Evolutionary conservation across 352 stramenopile species (phyloP).

Genomic region (Phytophthora citrophthora): DNA sequence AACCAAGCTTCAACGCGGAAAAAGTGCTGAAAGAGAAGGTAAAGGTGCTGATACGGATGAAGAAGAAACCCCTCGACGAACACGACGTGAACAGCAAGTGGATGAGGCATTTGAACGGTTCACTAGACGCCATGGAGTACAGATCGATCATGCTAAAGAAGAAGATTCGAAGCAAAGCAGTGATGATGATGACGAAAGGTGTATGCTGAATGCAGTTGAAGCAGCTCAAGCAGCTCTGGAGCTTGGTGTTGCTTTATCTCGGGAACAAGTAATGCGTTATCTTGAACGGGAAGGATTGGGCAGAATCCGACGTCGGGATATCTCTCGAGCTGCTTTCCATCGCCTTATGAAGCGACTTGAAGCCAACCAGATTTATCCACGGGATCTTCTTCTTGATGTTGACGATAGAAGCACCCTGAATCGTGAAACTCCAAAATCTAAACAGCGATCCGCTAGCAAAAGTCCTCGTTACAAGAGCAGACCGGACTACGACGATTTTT

Average conservation of each 20-base stretch:
- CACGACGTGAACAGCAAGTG: slow-evolving; percentile 31
- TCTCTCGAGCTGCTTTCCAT: slow-evolving; percentile 43
- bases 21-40: slow-evolving; percentile 18
- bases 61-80: slow-evolving; percentile 13
- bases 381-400: slow-evolving; percentile 33
- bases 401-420: not conserved
- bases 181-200: slow-evolving; percentile 35
- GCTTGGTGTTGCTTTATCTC: slow-evolving; percentile 62
- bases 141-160: not conserved
- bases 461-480: slow-evolving; percentile 39
- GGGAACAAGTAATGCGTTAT: slow-evolving; percentile 65
- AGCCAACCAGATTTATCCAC: slow-evolving; percentile 33
- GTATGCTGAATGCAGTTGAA: slow-evolving; percentile 49
- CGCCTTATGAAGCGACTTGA: slow-evolving; percentile 50
- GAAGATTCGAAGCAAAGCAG: slow-evolving; percentile 25
- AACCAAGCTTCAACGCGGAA: slow-evolving; percentile 2
- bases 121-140: slow-evolving; percentile 4
- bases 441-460: slow-evolving; percentile 1
- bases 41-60: slow-evolving; percentile 47
- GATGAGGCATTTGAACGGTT: slow-evolving; percentile 41
- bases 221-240: slow-evolving; percentile 77
- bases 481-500: slow-evolving; percentile 62
- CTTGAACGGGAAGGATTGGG: slow-evolving; percentile 51
- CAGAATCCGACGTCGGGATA: slow-evolving; percentile 46
- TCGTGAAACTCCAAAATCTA: not conserved